These are phyloP conservation scores for Adansonia gregorii DNA, from an alignment of 441 rosid species.

Conservation along the genomic window DNA sequence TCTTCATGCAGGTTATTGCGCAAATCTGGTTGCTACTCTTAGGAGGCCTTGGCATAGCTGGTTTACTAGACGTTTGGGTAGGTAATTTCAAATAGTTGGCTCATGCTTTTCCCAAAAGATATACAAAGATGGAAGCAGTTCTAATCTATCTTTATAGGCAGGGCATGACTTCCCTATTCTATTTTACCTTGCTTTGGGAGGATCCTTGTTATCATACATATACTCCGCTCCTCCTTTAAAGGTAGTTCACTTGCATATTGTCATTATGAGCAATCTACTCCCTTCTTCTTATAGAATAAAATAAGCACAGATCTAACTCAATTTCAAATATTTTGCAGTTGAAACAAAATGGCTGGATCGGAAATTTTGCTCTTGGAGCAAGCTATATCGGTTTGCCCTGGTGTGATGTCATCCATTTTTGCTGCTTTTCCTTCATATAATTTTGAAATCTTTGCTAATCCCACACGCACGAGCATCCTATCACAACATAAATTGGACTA, in stretches of 20 bases:
- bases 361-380: constrained; percentile 94
- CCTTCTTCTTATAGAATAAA: constrained; percentile 22
- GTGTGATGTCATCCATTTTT: constrained; percentile 39
- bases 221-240: constrained; percentile 99
- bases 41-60: constrained; percentile 84
- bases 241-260: constrained; percentile 48
- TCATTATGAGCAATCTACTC: constrained; percentile 14
- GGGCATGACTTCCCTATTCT: constrained; percentile 78
- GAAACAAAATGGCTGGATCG: constrained; percentile 98
- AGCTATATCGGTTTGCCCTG: constrained; percentile 98
- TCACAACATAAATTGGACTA: not conserved
- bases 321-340: constrained; percentile 55
- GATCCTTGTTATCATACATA: constrained; percentile 86
- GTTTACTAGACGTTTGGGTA: constrained; percentile 89
- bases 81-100: constrained; percentile 38
- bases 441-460: not conserved
- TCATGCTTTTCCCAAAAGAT: constrained; percentile 13
- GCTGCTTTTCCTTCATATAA: not conserved
- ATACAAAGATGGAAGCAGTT: constrained; percentile 16
- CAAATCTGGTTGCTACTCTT: constrained; percentile 91
- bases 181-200: constrained; percentile 93
- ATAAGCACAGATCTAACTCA: constrained; percentile 34
- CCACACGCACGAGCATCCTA: constrained; percentile 9
- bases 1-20: constrained; percentile 66
- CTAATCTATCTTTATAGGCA: constrained; percentile 59